Base-by-base conservation (phyloP, 306 rosid species). In the Sophora flavescens region DNA sequence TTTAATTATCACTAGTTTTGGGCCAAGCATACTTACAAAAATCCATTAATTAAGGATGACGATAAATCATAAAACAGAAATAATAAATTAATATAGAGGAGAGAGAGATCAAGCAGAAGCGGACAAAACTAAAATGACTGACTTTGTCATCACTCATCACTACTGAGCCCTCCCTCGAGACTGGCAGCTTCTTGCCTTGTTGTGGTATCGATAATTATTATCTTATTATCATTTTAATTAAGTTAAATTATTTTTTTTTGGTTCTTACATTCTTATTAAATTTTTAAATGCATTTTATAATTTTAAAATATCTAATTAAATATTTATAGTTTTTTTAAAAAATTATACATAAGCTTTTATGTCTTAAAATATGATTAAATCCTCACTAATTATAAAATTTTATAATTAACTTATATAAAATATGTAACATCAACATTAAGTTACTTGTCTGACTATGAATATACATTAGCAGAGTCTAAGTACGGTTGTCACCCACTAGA, bases 41-140 rank as follows among this genome's bases (percentile, higher is more conserved):
- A 2, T 50, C 56, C 50, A 73, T 81, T 36, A 78, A 69, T 59
- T 51, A 17, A 63, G 57, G 22, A 77, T 17, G 5, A 71, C 65
- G 48, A 72, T 73, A 67, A 82, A 44, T 56, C 62, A 84, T 28
- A 73, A 77, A 52, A 53, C 17, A 57, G 2, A 65, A 56, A 80
- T 32, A 36, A 44, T 60, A 44, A 61, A 63, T 48, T 64, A 54
- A 13, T 78, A n/a, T 35, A 60, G 47, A 36, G 61, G 72, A 71
- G 45, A 57, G 59, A 41, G 77, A 68, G 83, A 76, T 68, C 66
- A 70, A 71, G 71, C 74, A 75, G 53, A 81, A 71, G 68, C 28
- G 65, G 86, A 78, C 88, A 78, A 84, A 58, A 60, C 54, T 52
- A 38, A 70, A 84, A 74, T 59, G 22, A 59, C 68, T 74, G 70